Conservation (phyloP, 139 green algal species). For the Micractinium conductrix region DNA sequence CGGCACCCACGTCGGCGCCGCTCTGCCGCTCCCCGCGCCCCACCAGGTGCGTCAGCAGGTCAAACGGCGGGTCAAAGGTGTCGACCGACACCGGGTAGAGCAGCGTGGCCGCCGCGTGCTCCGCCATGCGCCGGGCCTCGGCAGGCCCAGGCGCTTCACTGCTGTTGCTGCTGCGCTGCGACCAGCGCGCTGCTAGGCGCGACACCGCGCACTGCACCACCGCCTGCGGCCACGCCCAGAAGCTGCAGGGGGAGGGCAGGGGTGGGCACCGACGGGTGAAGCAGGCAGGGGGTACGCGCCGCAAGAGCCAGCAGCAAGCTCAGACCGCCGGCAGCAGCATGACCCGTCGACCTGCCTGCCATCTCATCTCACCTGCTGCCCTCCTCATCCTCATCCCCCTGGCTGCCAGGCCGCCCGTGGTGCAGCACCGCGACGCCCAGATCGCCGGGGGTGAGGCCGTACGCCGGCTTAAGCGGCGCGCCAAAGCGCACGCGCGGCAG, state of each 20-base stretch:
- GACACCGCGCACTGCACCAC: slow-evolving; percentile 3
- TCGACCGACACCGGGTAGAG: slow-evolving; percentile 73
- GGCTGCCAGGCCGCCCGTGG: slow-evolving; percentile 66
- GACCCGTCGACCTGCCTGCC: background rate
- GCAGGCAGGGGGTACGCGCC: background rate
- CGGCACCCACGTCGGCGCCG: slow-evolving; percentile 65
- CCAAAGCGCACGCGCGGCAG: slow-evolving; percentile 81
- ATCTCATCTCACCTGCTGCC: background rate
- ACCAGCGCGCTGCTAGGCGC: slow-evolving; percentile 10
- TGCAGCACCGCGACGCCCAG: slow-evolving; percentile 74
- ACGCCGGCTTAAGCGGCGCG: slow-evolving; percentile 6
- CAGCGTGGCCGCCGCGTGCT: slow-evolving; percentile 18
- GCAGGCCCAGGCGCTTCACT: background rate
- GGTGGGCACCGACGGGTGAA: background rate
- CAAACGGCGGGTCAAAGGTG: slow-evolving; percentile 81
- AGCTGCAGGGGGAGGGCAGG: background rate
- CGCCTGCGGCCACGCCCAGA: slow-evolving; percentile 1
- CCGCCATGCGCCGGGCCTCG: background rate
- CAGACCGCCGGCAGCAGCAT: background rate
- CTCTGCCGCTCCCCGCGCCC: slow-evolving; percentile 47
- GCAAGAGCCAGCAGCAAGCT: background rate
- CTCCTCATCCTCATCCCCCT: background rate
- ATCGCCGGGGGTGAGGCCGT: slow-evolving; percentile 55
- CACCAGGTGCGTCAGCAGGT: slow-evolving; percentile 58
- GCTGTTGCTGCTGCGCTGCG: background rate